These are phyloP conservation scores for Cucurbita moschata DNA, from an alignment of 306 rosid species.

Conservation along the genomic window DNA sequence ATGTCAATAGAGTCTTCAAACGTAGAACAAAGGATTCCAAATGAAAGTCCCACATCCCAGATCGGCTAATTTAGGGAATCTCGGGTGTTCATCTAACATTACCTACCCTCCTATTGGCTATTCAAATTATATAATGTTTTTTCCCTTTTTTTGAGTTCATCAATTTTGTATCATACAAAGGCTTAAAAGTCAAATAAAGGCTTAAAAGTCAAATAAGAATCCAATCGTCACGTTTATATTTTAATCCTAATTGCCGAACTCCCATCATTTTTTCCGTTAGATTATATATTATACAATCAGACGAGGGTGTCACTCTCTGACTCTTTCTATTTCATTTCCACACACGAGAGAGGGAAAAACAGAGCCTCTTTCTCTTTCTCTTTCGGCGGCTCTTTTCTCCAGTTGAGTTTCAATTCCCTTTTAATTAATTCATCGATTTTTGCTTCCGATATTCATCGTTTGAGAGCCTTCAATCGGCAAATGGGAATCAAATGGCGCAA, in stretches of 20 bases:
- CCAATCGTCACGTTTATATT: background rate
- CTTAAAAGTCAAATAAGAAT: background rate
- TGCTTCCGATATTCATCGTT: background rate
- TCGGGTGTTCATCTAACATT: too few species aligned
- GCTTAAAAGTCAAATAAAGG: background rate
- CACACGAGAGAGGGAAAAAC: background rate
- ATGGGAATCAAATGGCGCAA: constrained; percentile 10
- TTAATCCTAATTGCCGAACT: background rate
- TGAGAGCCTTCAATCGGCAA: background rate
- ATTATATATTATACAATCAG: background rate
- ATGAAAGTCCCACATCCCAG: too few species aligned
- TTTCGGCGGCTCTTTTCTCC: background rate
- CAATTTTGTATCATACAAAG: background rate
- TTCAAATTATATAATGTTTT: background rate
- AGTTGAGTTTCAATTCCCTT: background rate
- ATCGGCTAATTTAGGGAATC: too few species aligned
- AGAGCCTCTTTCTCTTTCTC: background rate
- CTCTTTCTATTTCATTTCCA: background rate
- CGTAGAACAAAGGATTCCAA: too few species aligned
- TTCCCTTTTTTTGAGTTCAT: background rate
- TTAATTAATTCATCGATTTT: background rate
- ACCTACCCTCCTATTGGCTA: background rate
- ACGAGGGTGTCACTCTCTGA: background rate
- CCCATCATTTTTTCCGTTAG: background rate
- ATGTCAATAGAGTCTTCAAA: too few species aligned